phyloP scores from a whole-genome alignment of 805 yeast genomes.

The Komagataella ulmi region DNA sequence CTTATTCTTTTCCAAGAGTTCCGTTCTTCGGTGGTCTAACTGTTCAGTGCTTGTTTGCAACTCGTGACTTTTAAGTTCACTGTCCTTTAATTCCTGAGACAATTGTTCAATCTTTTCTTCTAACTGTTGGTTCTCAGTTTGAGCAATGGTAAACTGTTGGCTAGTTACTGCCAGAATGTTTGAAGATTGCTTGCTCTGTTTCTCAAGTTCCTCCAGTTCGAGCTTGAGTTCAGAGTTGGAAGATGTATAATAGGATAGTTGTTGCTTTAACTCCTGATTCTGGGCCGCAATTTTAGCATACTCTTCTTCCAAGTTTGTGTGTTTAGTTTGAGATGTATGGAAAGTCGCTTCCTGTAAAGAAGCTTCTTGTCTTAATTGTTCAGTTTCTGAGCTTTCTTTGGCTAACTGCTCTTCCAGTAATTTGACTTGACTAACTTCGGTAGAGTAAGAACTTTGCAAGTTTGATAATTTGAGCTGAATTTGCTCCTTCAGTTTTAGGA shows the following conservation, averaged over 20 bases:
- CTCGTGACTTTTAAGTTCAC: conserved; percentile 12
- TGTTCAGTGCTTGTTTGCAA: conserved; percentile 9
- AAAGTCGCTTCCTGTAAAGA: conserved; percentile 68
- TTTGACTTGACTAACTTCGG: conserved; percentile 64
- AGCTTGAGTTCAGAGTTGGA: conserved; percentile 47
- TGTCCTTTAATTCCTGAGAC: conserved; percentile 12
- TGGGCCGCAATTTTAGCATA: conserved; percentile 58
- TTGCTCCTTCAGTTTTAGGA: conserved; percentile 52
- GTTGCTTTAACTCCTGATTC: conserved; percentile 54
- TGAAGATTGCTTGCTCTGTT: conserved; percentile 46
- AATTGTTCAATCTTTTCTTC: conserved; percentile 11
- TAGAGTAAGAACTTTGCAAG: conserved; percentile 60
- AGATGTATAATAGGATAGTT: conserved; percentile 51
- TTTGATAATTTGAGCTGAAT: conserved; percentile 59
- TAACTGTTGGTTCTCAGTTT: conserved; percentile 29
- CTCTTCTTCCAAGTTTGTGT: conserved; percentile 44
- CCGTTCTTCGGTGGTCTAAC: conserved; percentile 25
- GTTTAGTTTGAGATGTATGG: conserved; percentile 54
- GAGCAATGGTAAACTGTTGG: conserved; percentile 57
- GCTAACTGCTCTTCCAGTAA: conserved; percentile 52
- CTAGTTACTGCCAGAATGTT: conserved; percentile 52
- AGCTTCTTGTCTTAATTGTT: conserved; percentile 55
- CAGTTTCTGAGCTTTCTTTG: conserved; percentile 54
- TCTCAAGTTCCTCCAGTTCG: conserved; percentile 36
- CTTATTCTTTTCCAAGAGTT: conserved; percentile 21